Conservation (phyloP, 495 filamentous ascomycete genomes). For the Corynascus novoguineensis region DNA sequence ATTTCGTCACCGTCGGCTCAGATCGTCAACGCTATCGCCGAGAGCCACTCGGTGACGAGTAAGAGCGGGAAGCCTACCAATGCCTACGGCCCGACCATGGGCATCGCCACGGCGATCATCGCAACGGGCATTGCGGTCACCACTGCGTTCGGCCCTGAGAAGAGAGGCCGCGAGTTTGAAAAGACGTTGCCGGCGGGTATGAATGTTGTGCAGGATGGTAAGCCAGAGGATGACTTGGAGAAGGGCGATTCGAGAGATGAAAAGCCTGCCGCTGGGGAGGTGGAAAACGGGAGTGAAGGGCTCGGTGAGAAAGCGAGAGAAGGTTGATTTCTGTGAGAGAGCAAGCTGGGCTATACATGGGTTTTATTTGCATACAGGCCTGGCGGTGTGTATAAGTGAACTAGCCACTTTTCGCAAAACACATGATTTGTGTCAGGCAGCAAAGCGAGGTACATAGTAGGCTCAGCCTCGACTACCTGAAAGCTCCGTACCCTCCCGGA, state of each 20-base stretch:
- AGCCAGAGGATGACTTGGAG: constrained; percentile 22
- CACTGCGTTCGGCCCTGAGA: constrained; percentile 58
- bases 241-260: background rate
- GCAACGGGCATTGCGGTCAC: constrained; percentile 58
- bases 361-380: too few species aligned
- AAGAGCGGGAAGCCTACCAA: constrained; percentile 47
- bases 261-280: background rate
- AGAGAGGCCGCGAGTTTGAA: constrained; percentile 62
- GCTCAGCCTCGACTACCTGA: too few species aligned
- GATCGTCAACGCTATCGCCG: constrained; percentile 63
- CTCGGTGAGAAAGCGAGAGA: background rate
- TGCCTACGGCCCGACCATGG: constrained; percentile 66
- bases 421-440: too few species aligned
- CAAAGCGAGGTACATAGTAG: too few species aligned
- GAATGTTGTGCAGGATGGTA: constrained; percentile 28
- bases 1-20: constrained; percentile 67
- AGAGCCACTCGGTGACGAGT: constrained; percentile 46
- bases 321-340: too few species aligned
- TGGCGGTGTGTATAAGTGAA: too few species aligned
- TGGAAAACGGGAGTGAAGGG: background rate
- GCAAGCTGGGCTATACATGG: too few species aligned
- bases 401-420: too few species aligned
- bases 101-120: constrained; percentile 64
- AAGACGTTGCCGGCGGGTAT: constrained; percentile 51
- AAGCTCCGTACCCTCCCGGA: too few species aligned